phyloP scores from a whole-genome alignment of 441 rosid genomes.

The Arabidopsis hybrid region DNA sequence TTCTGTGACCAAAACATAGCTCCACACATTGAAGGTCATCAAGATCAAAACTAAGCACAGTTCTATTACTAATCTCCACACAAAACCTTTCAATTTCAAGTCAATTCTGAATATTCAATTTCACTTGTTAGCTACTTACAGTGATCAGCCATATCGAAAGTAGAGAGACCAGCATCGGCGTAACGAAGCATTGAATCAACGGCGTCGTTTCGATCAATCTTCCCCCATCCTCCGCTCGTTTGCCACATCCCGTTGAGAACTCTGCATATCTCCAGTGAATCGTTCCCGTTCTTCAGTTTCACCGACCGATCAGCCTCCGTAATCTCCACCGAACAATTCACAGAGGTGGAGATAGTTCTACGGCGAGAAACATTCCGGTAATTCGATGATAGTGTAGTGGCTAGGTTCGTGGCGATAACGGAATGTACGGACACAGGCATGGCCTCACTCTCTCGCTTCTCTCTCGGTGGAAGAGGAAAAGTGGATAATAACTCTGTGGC shows the following conservation, averaged over 20 bases:
- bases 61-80: neutral
- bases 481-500: too few species aligned
- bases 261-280: conserved; percentile 80
- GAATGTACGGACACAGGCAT: conserved; percentile 47
- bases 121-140: conserved; percentile 51
- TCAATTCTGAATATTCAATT: neutral
- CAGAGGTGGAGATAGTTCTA: conserved; percentile 35
- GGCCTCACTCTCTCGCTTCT: neutral
- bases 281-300: conserved; percentile 69
- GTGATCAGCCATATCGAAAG: conserved; percentile 98
- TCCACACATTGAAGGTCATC: neutral
- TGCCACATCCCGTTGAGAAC: conserved; percentile 97
- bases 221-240: conserved; percentile 94
- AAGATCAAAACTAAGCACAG: neutral
- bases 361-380: conserved; percentile 42
- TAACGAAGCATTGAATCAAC: conserved; percentile 84
- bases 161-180: conserved; percentile 85
- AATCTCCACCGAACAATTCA: conserved; percentile 55
- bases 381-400: conserved; percentile 33
- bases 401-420: conserved; percentile 33
- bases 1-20: neutral
- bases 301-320: conserved; percentile 52
- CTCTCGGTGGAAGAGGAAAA: neutral
- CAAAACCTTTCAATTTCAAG: neutral
- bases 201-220: conserved; percentile 79